Evolutionary conservation across 352 stramenopile species (phyloP).

Genomic region (Phytophthora rubi): DNA sequence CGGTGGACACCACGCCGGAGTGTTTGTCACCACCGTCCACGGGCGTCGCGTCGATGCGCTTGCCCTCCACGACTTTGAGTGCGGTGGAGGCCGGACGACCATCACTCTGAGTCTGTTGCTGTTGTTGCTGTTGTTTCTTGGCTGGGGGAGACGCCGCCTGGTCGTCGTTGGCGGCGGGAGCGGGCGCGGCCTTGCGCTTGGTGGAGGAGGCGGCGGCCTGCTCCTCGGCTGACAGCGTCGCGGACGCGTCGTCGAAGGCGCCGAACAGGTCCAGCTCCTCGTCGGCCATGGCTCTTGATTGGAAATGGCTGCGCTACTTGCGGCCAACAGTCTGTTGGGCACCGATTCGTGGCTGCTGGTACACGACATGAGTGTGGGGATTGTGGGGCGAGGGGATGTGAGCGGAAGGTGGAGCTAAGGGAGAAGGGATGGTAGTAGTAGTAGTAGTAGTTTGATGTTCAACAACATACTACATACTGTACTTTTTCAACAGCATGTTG

Average conservation of each 20-base stretch:
- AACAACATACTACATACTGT: too few relatives aligned
- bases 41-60: constrained; percentile 75
- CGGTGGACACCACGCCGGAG: constrained; percentile 85
- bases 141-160: constrained; percentile 42
- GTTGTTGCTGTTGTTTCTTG: constrained; percentile 55
- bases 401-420: background rate
- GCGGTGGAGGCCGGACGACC: constrained; percentile 37
- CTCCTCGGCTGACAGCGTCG: constrained; percentile 68
- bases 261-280: constrained; percentile 95
- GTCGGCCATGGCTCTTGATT: constrained; percentile 46
- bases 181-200: constrained; percentile 57
- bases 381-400: background rate
- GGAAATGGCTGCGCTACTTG: constrained; percentile 25
- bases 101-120: constrained; percentile 11
- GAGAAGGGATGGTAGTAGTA: too few relatives aligned
- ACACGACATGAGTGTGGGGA: background rate
- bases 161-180: constrained; percentile 32
- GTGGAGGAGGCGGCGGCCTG: constrained; percentile 39
- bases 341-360: background rate
- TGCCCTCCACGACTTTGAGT: constrained; percentile 75
- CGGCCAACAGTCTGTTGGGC: background rate
- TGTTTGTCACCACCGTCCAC: constrained; percentile 41
- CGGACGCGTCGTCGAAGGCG: constrained; percentile 89
- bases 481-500: too few relatives aligned
- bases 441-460: too few relatives aligned